Base-by-base conservation (phyloP, 441 rosid species). In the Melastoma candidum region DNA sequence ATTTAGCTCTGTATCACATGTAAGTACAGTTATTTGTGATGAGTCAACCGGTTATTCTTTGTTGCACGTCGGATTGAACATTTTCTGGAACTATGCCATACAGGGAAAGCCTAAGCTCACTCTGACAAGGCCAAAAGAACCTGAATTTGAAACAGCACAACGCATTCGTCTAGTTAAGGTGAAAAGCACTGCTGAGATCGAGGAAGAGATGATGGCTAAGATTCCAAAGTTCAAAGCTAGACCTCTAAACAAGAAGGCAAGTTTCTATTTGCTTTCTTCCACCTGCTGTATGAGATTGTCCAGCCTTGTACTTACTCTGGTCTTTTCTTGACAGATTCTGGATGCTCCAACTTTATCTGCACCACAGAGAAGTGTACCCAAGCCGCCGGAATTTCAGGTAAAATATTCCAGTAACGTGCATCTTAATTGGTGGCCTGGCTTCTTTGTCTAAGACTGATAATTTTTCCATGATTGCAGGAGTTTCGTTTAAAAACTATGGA, bases 131-230 rank as follows among this genome's bases (percentile, higher is more conserved):
- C 96, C 97, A 0, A 89, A 86, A 76, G 95, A 93, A 66, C 99
- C 95, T 2, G 99, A 83, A 39, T 64, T 93, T 59, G 96, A 84
- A 76, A 89, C 99, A 61, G 61, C 93, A 58, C 99, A 93, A 70
- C 71, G 99, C 26, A 74, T 77, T 52, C 96, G 97, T 29, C 68
- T 83, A 7, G 80, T 81, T 51, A 81, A 55, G 75, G 68, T 83
- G 49, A 93, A 87, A 81, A 89, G 99, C 60, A 69, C 85, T 43
- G 83, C 82, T 1, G 99, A 93, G 71, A 77, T 93, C 58, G 99
- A 93, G 71, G 99, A 86, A 77, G 97, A 93, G 78, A 81, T 93
- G 89, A 74, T 93, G 87, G 83, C 97, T 56, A 86, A 93, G 68
- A 78, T 87, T 61, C 96, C 97, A 1, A 93, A 93, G 69, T 93